phyloP scores from a whole-genome alignment of 1,284 basidiomycete genomes.

The Puccinia polysora region DNA sequence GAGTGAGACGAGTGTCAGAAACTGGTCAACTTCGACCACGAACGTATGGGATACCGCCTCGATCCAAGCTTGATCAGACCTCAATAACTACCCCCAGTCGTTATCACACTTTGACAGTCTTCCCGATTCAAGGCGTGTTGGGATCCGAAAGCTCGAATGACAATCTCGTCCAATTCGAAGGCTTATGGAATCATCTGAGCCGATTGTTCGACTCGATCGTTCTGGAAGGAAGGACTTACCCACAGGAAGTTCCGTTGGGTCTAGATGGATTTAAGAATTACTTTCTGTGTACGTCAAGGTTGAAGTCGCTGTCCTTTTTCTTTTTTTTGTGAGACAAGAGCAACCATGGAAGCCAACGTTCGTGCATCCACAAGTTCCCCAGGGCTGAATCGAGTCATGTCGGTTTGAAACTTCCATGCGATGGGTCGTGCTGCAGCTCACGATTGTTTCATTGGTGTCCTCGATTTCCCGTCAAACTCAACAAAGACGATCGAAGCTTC shows the following conservation, averaged over 20 bases:
- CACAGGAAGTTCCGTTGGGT: slow-evolving; percentile 3
- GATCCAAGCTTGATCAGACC: no score
- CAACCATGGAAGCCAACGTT: no score
- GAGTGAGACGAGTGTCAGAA: neutral
- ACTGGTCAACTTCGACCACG: slow-evolving; percentile 11
- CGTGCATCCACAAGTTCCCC: no score
- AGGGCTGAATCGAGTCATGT: no score
- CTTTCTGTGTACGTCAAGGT: slow-evolving; percentile 14
- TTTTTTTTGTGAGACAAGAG: no score
- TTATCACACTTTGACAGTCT: neutral
- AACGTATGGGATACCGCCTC: neutral
- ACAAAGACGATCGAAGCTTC: no score
- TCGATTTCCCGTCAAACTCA: neutral
- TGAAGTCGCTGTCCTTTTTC: no score
- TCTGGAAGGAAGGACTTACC: slow-evolving; percentile 17
- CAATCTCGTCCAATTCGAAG: slow-evolving; percentile 1
- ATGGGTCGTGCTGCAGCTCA: no score
- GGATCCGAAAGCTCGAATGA: neutral
- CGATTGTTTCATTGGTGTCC: slow-evolving; percentile 19
- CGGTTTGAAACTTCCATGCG: no score
- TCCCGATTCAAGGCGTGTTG: slow-evolving; percentile 7
- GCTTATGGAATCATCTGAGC: slow-evolving; percentile 8
- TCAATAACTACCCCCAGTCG: no score
- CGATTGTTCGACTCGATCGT: slow-evolving; percentile 10
- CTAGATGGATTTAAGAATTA: slow-evolving; percentile 12